Percentiles rank a stretch among this genome's conserved stretches.
Conservation (phyloP, 257 asterid genomes). For the Gentiana straminea region DNA sequence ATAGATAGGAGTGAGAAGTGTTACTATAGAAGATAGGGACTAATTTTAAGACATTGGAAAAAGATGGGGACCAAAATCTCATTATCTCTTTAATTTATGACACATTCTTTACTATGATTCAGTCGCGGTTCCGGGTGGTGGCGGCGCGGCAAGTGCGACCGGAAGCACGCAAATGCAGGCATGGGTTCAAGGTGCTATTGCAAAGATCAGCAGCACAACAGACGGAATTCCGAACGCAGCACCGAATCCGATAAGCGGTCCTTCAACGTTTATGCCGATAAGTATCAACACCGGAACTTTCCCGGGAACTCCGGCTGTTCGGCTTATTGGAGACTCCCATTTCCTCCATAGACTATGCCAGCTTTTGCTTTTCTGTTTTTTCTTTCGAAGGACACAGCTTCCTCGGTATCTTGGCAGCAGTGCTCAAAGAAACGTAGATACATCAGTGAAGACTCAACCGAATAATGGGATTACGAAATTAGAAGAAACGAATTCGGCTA, state of each 20-base stretch:
- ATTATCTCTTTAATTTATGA: not conserved
- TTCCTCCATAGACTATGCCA: slow-evolving; percentile 95
- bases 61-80: too few species aligned
- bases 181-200: slow-evolving; percentile 99
- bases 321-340: slow-evolving; percentile 98
- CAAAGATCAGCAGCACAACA: slow-evolving; percentile 79
- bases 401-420: slow-evolving; percentile 62
- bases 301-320: slow-evolving; percentile 99
- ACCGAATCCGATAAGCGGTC: slow-evolving; percentile 82
- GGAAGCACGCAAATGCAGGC: slow-evolving; percentile 94
- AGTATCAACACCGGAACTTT: slow-evolving; percentile 97
- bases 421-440: slow-evolving; percentile 70
- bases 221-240: slow-evolving; percentile 80
- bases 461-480: slow-evolving; percentile 48
- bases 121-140: slow-evolving; percentile 59
- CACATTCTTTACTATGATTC: slow-evolving; percentile 10
- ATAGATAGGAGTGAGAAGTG: too few species aligned
- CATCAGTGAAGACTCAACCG: slow-evolving; percentile 69
- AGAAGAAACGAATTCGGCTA: slow-evolving; percentile 60
- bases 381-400: slow-evolving; percentile 83
- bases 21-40: too few species aligned
- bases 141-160: slow-evolving; percentile 74
- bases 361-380: slow-evolving; percentile 87
- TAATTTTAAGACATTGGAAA: too few species aligned
- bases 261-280: slow-evolving; percentile 82